Percentiles rank a stretch among this genome's conserved stretches.
These are phyloP conservation scores for Lentithecium fluviatile DNA, from an alignment of 495 filamentous ascomycete species.

Conservation along the genomic window DNA sequence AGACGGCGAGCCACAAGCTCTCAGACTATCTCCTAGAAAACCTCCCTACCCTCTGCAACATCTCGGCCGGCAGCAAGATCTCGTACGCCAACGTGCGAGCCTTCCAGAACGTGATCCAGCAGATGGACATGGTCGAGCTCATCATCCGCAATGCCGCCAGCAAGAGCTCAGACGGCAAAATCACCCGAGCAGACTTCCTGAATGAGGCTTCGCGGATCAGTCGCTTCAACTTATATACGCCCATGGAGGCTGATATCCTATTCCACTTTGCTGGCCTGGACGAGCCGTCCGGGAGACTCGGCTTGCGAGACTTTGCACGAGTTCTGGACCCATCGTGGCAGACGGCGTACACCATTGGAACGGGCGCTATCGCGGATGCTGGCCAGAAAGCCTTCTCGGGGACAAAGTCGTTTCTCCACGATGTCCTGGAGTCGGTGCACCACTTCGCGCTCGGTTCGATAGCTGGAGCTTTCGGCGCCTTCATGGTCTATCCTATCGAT, in stretches of 20 bases:
- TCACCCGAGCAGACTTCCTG: constrained; percentile 89
- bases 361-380: constrained; percentile 49
- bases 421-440: constrained; percentile 74
- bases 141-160: constrained; percentile 81
- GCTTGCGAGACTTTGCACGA: constrained; percentile 82
- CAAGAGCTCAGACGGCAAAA: constrained; percentile 86
- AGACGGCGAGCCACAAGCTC: constrained; percentile 93
- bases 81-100: constrained; percentile 96
- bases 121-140: constrained; percentile 96
- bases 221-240: constrained; percentile 90
- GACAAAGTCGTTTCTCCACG: constrained; percentile 57
- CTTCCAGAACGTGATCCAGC: constrained; percentile 92
- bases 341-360: constrained; percentile 51
- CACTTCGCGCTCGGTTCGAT: constrained; percentile 85
- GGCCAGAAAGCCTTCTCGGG: constrained; percentile 49
- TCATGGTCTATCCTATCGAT: constrained; percentile 99
- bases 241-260: constrained; percentile 98
- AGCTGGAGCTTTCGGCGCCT: constrained; percentile 94
- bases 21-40: constrained; percentile 96
- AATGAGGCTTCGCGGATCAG: constrained; percentile 89
- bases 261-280: constrained; percentile 97
- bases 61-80: constrained; percentile 86
- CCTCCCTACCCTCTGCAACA: constrained; percentile 91
- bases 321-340: constrained; percentile 93
- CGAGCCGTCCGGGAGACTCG: constrained; percentile 79